Conservation (phyloP, 1,284 basidiomycete genomes). For the Xerocomus amazonicus region DNA sequence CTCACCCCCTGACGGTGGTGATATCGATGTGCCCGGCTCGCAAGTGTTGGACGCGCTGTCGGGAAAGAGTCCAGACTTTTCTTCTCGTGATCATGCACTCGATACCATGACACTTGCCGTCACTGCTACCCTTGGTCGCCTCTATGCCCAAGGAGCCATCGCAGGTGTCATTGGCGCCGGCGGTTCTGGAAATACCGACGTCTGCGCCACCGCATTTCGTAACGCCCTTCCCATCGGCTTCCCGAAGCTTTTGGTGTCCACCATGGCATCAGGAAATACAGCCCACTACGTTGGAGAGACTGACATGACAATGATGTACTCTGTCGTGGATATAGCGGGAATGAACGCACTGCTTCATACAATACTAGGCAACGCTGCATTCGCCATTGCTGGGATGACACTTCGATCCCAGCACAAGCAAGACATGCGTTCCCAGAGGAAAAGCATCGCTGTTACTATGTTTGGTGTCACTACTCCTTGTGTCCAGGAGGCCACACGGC, state of each 20-base stretch:
- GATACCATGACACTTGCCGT: constrained; percentile 22
- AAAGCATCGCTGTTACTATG: constrained; percentile 23
- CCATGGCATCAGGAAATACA: constrained; percentile 29
- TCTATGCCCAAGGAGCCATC: constrained; percentile 12
- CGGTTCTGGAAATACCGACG: constrained; percentile 28
- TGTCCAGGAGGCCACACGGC: constrained; percentile 19
- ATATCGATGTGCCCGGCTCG: constrained; percentile 23
- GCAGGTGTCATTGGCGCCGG: constrained; percentile 22
- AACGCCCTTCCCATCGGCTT: constrained; percentile 25
- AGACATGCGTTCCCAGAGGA: constrained; percentile 1
- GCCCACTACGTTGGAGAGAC: constrained; percentile 29
- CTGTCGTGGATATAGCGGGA: constrained; percentile 28
- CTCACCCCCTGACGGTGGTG: constrained; percentile 11
- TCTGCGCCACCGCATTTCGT: constrained; percentile 26
- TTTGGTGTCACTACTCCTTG: constrained; percentile 31
- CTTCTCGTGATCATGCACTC: constrained; percentile 9
- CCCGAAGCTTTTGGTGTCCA: constrained; percentile 28
- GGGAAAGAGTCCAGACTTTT: not conserved
- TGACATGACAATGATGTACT: constrained; percentile 31
- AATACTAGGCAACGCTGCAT: constrained; percentile 24
- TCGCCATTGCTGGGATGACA: constrained; percentile 27
- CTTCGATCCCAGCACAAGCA: constrained; percentile 3
- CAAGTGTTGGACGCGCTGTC: constrained; percentile 17
- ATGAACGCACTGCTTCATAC: constrained; percentile 27
- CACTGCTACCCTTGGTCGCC: constrained; percentile 13